Evolutionary conservation across 768 basidiomycete genomes (phyloP), one percentile per base, ranked within the genome.

Genomic region (Macrolepiota albuminosa): DNA sequence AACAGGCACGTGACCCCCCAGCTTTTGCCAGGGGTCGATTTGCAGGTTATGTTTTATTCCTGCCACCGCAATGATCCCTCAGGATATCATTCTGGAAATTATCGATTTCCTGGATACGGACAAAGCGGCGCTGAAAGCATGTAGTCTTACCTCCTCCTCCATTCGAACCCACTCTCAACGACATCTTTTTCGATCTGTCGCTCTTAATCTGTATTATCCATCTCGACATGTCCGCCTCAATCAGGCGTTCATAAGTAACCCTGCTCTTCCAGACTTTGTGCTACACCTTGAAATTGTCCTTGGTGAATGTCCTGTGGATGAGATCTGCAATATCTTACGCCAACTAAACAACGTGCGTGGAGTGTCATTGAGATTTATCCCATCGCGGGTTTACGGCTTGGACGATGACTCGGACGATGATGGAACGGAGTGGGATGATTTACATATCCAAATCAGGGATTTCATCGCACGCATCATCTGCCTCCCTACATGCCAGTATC

Each of bases 401-500:
- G 29, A 29, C 2, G 29, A 36, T 47, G 18, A 37, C 18, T n/a
- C 4, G 29, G 29, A 29, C 2, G 29, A 29, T 50, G 9, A 50
- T 6, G n/a, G 8, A 14, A 21, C 5, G 16, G 39, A 2, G 6
- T 57, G 46, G 56, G 4, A 10, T 1, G 56, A 57, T 16, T 6
- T 57, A 14, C 8, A 57, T 5, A 57, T n/a, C 24, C 24, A 39
- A 29, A 46, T 49, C 18, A 36, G 37, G 13, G 37, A 49, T 49
- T 31, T 31, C 29, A 6, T 57, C 18, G 10, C 13, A 39, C 47
- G 37, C 24, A 49, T 57, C 6, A 49, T 57, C 10, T 29, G 36
- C 21, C 47, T 49, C 37, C 46, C 47, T n/a, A 49, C 47, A 49
- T 57, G 56, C 39, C 56, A 57, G n/a, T 31, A n/a, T 49, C 36